Evolutionary conservation across 345 rosid species (phyloP), one percentile per base, ranked within the genome.

Genomic region (Cardamine occulta): DNA sequence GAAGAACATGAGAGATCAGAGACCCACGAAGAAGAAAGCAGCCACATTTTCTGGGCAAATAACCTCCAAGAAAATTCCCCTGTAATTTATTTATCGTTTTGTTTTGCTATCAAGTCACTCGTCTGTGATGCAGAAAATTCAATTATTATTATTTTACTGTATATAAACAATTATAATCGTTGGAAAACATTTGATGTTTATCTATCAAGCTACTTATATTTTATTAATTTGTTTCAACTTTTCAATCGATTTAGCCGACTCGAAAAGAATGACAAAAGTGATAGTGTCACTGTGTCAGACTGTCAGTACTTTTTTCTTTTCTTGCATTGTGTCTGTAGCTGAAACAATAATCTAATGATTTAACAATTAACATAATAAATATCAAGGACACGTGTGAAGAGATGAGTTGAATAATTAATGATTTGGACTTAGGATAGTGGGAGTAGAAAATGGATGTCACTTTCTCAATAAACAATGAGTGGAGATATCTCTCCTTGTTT

Each of bases 21-120:
- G 75, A 75, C 15, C 74, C 79, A 68, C 40, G 62, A 74, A 55
- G 71, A 75, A 63, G 74, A 69, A 32, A 71, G 69, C 75, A 63
- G 70, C 75, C 75, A 13, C 80, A 71, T 77, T 51, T 40, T 75
- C 42, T 26, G 12, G 37, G 72, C 4, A 24, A 35, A 17, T 1
- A 17, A 15, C 1, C 21, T 54, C 7, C 1, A 54, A 19, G 32
- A 21, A 3, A 32, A 48, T n/a, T 32, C 15, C n/a, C 8, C 39
- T 37, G 39, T 6, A 17, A 24, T 35, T 49, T 47, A 21, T 21
- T 21, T 21, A 21, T 21, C 23, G 23, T 21, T 21, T 21, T 21
- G 23, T 21, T 21, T 21, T 21, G 23, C 23, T 21, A 11, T 51
- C 56, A 21, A 10, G 14, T 21, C 1, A 21, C 12, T 52, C 8